Percentiles rank a stretch among this genome's conserved stretches.
Evolutionary conservation across 306 rosid genomes (phyloP).

Genomic region (Cucurbita moschata): DNA sequence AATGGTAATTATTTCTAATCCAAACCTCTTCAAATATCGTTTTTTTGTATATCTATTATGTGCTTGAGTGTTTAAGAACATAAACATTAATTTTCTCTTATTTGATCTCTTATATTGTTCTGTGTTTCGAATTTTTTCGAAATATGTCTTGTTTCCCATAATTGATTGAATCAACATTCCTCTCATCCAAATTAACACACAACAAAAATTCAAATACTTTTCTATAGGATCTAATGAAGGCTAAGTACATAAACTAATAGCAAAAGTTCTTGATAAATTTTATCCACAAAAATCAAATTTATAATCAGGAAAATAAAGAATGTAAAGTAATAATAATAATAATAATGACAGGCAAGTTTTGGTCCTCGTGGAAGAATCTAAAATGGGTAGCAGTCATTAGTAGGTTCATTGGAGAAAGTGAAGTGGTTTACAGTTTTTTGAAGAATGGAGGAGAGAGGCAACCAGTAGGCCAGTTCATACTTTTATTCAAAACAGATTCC

Average conservation of each 20-base stretch:
- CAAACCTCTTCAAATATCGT: too few species aligned
- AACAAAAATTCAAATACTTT: background rate
- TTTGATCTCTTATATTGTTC: too few species aligned
- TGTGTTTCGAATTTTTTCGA: too few species aligned
- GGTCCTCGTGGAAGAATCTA: background rate
- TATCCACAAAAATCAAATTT: background rate
- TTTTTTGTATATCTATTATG: too few species aligned
- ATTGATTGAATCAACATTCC: background rate
- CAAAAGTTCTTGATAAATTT: background rate
- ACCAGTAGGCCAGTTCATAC: background rate
- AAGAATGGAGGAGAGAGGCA: background rate
- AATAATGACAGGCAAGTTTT: background rate
- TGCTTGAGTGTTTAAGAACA: too few species aligned
- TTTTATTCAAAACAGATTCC: slow-evolving; percentile 11
- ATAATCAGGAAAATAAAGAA: background rate
- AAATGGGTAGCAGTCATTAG: background rate
- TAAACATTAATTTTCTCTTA: too few species aligned
- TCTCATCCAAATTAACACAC: background rate
- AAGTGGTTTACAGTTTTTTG: too few species aligned
- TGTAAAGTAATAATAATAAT: background rate
- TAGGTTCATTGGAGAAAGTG: background rate
- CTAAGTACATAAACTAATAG: background rate
- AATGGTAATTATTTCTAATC: too few species aligned
- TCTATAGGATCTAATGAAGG: background rate
- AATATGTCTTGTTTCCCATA: background rate